These are phyloP conservation scores for Heteromeles arbutifolia DNA, from an alignment of 306 rosid genomes.

Conservation along the genomic window DNA sequence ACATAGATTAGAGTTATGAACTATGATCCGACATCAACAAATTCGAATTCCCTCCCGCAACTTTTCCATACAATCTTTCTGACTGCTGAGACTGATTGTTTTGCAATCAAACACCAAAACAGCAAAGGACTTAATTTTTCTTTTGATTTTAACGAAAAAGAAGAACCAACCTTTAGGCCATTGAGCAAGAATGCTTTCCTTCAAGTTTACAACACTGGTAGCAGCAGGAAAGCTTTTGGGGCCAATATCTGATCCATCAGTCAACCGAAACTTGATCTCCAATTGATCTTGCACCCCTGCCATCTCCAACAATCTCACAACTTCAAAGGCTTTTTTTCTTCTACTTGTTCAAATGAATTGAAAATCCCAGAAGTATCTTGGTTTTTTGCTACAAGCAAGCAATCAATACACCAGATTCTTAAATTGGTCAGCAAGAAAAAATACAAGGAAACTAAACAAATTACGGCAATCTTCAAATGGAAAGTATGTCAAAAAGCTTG, in stretches of 20 bases:
- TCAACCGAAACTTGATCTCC: conserved; percentile 78
- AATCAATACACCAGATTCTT: background rate
- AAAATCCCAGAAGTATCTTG: conserved; percentile 5
- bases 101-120: background rate
- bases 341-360: conserved; percentile 1
- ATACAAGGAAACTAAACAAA: conserved; percentile 1
- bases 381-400: background rate
- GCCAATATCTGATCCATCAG: conserved; percentile 87
- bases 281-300: conserved; percentile 66
- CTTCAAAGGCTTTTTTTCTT: background rate
- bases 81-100: background rate
- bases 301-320: conserved; percentile 41
- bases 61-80: background rate
- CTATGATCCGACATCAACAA: background rate
- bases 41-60: background rate
- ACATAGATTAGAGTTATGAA: background rate
- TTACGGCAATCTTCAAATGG: background rate
- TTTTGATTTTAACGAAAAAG: background rate
- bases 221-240: conserved; percentile 73
- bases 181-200: conserved; percentile 73
- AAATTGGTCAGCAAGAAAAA: background rate
- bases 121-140: background rate
- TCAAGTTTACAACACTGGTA: conserved; percentile 63
- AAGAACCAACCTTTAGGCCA: conserved; percentile 82
- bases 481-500: background rate